These are phyloP conservation scores for Sungouiella blattae DNA, from an alignment of 805 yeast genomes.

Conservation along the genomic window DNA sequence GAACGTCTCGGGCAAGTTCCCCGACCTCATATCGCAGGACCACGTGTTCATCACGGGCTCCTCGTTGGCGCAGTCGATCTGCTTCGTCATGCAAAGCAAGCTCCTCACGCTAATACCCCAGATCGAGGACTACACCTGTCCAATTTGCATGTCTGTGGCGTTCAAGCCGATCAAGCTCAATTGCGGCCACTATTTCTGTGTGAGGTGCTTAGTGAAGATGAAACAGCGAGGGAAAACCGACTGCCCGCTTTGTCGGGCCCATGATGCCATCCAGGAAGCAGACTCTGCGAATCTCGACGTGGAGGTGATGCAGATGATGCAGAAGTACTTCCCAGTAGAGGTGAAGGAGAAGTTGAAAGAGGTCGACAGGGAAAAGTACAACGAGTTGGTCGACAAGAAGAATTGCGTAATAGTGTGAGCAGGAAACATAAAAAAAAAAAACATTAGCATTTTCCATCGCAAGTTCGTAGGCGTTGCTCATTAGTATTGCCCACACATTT, in stretches of 20 bases:
- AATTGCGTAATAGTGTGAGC: constrained; percentile 14
- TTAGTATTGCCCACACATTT: no score
- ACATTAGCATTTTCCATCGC: no score
- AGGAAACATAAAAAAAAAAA: background rate
- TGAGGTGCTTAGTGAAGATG: constrained; percentile 65
- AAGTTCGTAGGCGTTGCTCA: no score
- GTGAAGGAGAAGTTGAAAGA: constrained; percentile 59
- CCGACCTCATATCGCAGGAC: constrained; percentile 39
- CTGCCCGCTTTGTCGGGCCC: constrained; percentile 66
- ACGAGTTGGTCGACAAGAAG: constrained; percentile 25
- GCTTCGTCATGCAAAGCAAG: constrained; percentile 52
- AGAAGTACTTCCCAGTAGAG: constrained; percentile 62
- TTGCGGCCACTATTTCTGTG: constrained; percentile 70
- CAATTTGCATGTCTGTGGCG: constrained; percentile 67
- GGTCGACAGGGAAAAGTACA: constrained; percentile 40
- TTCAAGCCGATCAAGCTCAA: constrained; percentile 64
- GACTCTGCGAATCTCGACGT: constrained; percentile 58
- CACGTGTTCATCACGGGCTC: constrained; percentile 44
- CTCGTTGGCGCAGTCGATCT: constrained; percentile 52
- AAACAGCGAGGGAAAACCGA: constrained; percentile 55
- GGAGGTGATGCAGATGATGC: constrained; percentile 50
- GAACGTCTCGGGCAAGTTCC: constrained; percentile 44
- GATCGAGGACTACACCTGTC: constrained; percentile 72
- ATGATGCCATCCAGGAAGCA: constrained; percentile 52
- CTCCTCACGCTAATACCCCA: constrained; percentile 63